These are phyloP conservation scores for Cyclotella cryptica DNA, from an alignment of 108 stramenopile species.

Conservation along the genomic window DNA sequence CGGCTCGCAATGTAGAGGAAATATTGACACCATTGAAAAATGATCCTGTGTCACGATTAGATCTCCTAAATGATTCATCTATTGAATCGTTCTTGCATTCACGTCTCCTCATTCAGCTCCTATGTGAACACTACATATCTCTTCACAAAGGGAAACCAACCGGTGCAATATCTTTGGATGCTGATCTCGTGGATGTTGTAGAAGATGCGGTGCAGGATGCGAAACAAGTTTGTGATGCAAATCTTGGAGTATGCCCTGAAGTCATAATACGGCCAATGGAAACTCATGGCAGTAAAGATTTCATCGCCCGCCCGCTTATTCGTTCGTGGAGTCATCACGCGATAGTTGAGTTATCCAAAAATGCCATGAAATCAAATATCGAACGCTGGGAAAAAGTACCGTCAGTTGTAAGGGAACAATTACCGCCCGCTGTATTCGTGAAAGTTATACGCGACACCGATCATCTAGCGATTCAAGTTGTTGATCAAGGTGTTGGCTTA, in stretches of 20 bases:
- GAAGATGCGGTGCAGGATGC: constrained; percentile 77
- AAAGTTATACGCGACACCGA: constrained; percentile 17
- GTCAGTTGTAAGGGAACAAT: not conserved
- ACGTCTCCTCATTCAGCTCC: constrained; percentile 62
- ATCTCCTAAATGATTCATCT: constrained; percentile 16
- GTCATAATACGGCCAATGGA: constrained; percentile 19
- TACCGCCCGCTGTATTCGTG: constrained; percentile 39
- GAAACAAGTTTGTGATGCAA: constrained; percentile 74
- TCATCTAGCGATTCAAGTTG: constrained; percentile 52
- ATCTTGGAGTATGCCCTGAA: constrained; percentile 56
- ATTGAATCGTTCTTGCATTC: constrained; percentile 56
- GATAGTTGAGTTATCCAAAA: constrained; percentile 81
- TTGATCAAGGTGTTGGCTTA: constrained; percentile 70
- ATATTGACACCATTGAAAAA: constrained; percentile 18
- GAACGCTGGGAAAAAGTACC: constrained; percentile 33
- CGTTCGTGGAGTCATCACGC: constrained; percentile 84
- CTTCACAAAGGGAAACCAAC: constrained; percentile 49
- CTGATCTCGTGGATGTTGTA: constrained; percentile 50
- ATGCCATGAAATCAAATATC: constrained; percentile 73
- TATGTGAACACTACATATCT: constrained; percentile 73
- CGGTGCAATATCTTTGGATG: constrained; percentile 62
- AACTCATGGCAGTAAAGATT: constrained; percentile 13
- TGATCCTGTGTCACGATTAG: not conserved
- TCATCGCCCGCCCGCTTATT: constrained; percentile 58
- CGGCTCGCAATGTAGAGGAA: constrained; percentile 23